phyloP scores from a whole-genome alignment of 148 eudicot species.

The Nepenthes mirabilis region DNA sequence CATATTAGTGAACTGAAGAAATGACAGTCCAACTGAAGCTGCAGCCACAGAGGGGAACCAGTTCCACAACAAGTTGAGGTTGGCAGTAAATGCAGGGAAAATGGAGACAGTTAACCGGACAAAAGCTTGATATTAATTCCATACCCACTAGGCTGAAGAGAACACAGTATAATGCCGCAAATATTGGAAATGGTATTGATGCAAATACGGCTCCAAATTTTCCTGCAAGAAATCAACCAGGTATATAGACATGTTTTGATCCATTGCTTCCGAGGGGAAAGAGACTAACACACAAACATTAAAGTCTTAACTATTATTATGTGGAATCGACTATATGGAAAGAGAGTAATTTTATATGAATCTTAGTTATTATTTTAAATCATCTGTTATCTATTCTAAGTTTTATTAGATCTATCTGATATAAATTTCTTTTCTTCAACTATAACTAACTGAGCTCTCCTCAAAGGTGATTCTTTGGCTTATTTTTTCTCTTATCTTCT shows the following conservation, averaged over 20 bases:
- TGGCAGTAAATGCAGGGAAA: background rate
- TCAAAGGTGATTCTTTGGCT: too few species aligned
- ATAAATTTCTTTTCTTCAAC: too few species aligned
- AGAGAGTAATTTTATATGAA: too few species aligned
- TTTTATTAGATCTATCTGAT: too few species aligned
- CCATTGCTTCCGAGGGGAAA: background rate
- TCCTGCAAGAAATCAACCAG: conserved; percentile 39
- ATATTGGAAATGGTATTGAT: conserved; percentile 90
- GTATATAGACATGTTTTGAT: background rate
- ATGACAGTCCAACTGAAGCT: conserved; percentile 96
- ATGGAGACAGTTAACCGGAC: background rate
- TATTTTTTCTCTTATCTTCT: too few species aligned
- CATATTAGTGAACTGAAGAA: conserved; percentile 98
- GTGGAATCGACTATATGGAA: too few species aligned
- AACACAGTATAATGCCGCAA: conserved; percentile 74
- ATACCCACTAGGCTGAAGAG: conserved; percentile 91
- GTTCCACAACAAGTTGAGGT: background rate
- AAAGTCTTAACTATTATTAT: too few species aligned
- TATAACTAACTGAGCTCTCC: too few species aligned
- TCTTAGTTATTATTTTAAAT: too few species aligned
- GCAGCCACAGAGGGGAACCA: conserved; percentile 13
- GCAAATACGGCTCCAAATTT: conserved; percentile 99
- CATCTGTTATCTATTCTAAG: too few species aligned
- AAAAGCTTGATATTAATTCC: conserved; percentile 6
- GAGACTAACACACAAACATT: too few species aligned